phyloP scores from a whole-genome alignment of 2,329 filamentous ascomycete species.

The Hypomyces rosellus region DNA sequence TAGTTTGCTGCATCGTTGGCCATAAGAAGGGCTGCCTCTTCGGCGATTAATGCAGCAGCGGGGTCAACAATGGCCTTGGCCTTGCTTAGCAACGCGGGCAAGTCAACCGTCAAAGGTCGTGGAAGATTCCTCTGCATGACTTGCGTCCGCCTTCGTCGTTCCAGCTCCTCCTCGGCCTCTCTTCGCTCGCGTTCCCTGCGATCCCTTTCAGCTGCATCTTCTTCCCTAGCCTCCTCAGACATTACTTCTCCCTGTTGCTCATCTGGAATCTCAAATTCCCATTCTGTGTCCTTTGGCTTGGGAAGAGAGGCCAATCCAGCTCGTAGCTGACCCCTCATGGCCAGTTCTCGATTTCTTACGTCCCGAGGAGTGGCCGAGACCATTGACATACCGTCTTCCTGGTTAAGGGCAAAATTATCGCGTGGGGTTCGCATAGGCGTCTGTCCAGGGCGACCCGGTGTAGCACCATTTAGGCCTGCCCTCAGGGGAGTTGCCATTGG shows the following conservation, averaged over 20 bases:
- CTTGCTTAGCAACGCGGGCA: constrained; percentile 58
- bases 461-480: constrained; percentile 57
- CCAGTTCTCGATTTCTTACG: constrained; percentile 62
- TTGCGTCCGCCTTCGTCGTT: constrained; percentile 78
- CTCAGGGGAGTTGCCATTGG: constrained; percentile 87
- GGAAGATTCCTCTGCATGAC: constrained; percentile 85
- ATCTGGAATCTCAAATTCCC: constrained; percentile 87
- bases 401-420: constrained; percentile 80
- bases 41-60: constrained; percentile 62
- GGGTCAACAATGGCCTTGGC: constrained; percentile 57
- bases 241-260: constrained; percentile 58
- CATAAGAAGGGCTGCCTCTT: constrained; percentile 73
- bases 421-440: constrained; percentile 85
- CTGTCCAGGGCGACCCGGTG: constrained; percentile 62
- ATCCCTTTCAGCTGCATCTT: constrained; percentile 67
- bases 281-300: constrained; percentile 88
- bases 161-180: constrained; percentile 67
- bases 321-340: constrained; percentile 61
- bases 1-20: constrained; percentile 74
- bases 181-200: constrained; percentile 66
- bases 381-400: constrained; percentile 59
- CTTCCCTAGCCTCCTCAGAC: constrained; percentile 45
- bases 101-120: constrained; percentile 66
- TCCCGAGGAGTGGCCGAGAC: constrained; percentile 73
- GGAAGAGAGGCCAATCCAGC: constrained; percentile 75